Base-by-base conservation (phyloP, 1,139 yeast species). In the Blastobotrys elegans region DNA sequence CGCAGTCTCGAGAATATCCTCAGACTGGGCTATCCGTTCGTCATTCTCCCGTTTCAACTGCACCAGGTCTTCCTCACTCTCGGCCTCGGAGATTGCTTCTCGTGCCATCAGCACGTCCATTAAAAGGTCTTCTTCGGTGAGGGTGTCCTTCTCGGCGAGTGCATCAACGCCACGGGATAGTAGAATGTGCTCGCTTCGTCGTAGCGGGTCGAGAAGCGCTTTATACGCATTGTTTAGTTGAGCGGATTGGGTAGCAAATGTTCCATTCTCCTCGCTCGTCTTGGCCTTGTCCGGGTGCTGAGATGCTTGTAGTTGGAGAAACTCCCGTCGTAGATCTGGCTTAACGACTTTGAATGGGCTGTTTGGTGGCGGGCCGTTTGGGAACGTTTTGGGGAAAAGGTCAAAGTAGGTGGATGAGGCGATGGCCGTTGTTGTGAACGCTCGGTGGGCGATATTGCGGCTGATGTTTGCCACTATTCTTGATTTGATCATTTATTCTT, bases 101-200 rank as follows among this genome's bases (percentile, higher is more conserved):
- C 88, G 90, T 1, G 87, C 82, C 56, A 88, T 94, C 65, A 90
- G 70, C 29, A 90, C 87, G 41, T 80, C 76, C 81, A 84, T 77
- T 35, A 87, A 66, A 61, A 84, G 69, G 18, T 71, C 75, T 51
- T 84, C 84, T 61, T 86, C 80, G 47, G 70, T 66, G 29, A 65
- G 55, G 8, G 63, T 54, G 37, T 55, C 64, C 43, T 58, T 61
- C 46, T 65, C 72, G 2, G 59, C 59, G 26, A 62, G 50, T n/a
- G 65, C 61, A 38, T 63, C 62, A 20, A 76, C 64, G 0, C 73
- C 74, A 3, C 73, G 65, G 16, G 66, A 51, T 20, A 68, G 60
- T 16, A 83, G 59, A 20, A 81, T 53, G 56, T 82, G 79, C 59
- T 79, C 82, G 0, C 88, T 78, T 43, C 98, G 72, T 2, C 72